Evolutionary conservation across 371 early-diverging fungal species (phyloP).

Genomic region (Mortierella sp.): DNA sequence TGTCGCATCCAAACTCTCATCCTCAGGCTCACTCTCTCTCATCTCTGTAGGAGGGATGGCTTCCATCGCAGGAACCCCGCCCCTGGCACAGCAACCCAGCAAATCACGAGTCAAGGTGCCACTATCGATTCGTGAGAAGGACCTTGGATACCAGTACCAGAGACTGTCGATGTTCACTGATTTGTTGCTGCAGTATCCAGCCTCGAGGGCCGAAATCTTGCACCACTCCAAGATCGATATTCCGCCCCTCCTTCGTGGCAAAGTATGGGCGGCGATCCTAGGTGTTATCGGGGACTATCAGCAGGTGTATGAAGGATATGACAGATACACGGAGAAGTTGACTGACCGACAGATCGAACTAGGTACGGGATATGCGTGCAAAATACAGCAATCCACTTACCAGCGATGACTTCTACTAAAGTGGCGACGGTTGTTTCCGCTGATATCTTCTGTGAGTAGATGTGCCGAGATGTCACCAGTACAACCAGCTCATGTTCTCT

Average conservation of each 20-base stretch:
- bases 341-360: conserved; percentile 69
- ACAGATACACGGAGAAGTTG: conserved; percentile 66
- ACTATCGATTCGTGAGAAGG: conserved; percentile 72
- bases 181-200: conserved; percentile 77
- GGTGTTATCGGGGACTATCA: conserved; percentile 73
- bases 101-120: conserved; percentile 58
- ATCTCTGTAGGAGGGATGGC: conserved; percentile 5
- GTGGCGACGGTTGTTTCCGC: too few relatives aligned
- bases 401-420: too few relatives aligned
- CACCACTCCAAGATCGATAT: conserved; percentile 81
- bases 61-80: conserved; percentile 3
- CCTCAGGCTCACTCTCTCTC: not conserved
- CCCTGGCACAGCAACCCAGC: conserved; percentile 40
- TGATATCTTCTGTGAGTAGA: conserved; percentile 58
- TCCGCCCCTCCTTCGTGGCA: conserved; percentile 78
- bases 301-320: conserved; percentile 65
- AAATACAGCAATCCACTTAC: conserved; percentile 39
- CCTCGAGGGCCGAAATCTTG: conserved; percentile 71
- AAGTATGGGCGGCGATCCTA: conserved; percentile 84
- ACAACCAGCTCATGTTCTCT: conserved; percentile 80
- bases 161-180: conserved; percentile 72
- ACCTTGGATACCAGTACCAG: conserved; percentile 75
- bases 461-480: conserved; percentile 89
- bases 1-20: not conserved
- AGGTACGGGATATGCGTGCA: conserved; percentile 8